These are phyloP conservation scores for Sarocladium brachiariae DNA, from an alignment of 2,329 filamentous ascomycete species.

Conservation along the genomic window DNA sequence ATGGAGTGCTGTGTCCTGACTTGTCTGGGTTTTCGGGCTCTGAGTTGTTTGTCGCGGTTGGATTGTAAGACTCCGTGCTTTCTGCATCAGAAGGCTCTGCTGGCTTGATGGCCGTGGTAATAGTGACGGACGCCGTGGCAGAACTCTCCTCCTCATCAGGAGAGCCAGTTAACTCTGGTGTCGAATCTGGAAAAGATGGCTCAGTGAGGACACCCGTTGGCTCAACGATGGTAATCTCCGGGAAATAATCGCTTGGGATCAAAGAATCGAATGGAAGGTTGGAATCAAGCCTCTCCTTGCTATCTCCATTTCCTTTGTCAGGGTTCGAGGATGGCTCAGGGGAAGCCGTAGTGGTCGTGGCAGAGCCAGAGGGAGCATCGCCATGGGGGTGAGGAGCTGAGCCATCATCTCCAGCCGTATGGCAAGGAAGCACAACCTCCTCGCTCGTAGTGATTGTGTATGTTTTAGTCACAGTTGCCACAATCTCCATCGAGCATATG, in stretches of 20 bases:
- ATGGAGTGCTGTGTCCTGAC: no score
- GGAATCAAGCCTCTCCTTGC: not conserved
- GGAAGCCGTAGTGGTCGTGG: not conserved
- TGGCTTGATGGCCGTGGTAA: not conserved
- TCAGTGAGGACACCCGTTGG: not conserved
- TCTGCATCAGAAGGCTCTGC: not conserved
- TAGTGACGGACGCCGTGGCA: not conserved
- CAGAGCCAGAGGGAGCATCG: not conserved
- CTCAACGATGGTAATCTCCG: not conserved
- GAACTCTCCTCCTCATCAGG: not conserved
- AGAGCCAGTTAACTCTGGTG: not conserved
- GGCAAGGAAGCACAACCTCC: conserved; percentile 5
- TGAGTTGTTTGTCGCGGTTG: not conserved
- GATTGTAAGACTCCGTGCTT: not conserved
- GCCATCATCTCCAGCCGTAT: not conserved
- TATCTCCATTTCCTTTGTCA: not conserved
- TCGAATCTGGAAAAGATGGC: not conserved
- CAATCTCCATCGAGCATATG: conserved; percentile 1
- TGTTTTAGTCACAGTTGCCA: not conserved
- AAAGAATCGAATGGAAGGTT: not conserved
- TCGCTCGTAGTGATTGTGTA: conserved; percentile 5
- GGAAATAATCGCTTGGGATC: conserved; percentile 6
- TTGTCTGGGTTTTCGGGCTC: not conserved
- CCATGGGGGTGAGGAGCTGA: not conserved
- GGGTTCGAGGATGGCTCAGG: not conserved